Evolutionary conservation across 805 yeast genomes (phyloP), one percentile per base, ranked within the genome.

Genomic region (Peterozyma toletana): DNA sequence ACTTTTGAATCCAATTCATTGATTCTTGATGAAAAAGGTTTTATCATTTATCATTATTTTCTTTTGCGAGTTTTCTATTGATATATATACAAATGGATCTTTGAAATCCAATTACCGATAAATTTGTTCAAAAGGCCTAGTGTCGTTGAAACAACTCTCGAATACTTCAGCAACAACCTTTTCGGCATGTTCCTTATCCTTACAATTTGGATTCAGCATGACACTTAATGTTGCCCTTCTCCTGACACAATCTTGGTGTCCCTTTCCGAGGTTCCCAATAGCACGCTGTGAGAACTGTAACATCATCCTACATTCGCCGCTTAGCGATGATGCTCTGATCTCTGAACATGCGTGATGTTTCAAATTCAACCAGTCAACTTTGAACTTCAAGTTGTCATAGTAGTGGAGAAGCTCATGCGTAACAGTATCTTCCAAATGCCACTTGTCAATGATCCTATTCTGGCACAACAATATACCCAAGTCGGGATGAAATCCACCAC

Each of bases 341-440:
- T 93, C 99, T 1, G 97, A 83, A 61, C 99, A 93, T 1, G 99
- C 99, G 59, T 91, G 98, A 58, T 93, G 99, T 55, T 79, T 77
- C 57, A 93, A 67, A 61, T 91, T 78, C 44, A 73, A 56, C 84
- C 96, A 85, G 61, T 93, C 87, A 2, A 93, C 89, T 43, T 87
- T 70, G 69, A 93, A 93, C 60, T 88, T 83, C 50, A 86, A 68
- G 56, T 89, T 82, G 63, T 93, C 99, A 62, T 87, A 93, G 49
- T 89, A 93, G 62, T 93, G 99, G 31, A 93, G 80, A 60, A 93
- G 70, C 58, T 93, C 99, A 59, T 93, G 99, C 2, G 97, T 75
- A 49, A 93, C 64, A 0, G 95, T 86, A 56, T 93, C 98, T 58
- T 91, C 97, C 46, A 89, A 63, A 54, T 87, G 95, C 75, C 83